A percentile compares a stretch with the other conserved stretches of the same genome.
Conservation (phyloP, 495 filamentous ascomycete genomes). For the Tuber brumale region DNA sequence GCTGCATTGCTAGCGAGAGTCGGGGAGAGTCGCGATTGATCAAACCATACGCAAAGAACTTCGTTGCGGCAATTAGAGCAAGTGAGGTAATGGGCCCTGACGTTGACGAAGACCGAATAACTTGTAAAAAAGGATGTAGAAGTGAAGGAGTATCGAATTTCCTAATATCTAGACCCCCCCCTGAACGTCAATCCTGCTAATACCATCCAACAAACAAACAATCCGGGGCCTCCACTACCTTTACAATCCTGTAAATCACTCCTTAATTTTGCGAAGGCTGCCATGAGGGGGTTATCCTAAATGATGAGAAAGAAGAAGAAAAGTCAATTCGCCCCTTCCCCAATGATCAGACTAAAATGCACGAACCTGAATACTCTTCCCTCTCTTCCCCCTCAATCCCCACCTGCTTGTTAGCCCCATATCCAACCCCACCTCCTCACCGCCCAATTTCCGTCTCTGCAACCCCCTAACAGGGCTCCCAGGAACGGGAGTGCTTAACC, state of each 20-base stretch:
- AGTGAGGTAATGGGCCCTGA: constrained; percentile 94
- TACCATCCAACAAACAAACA: constrained; percentile 7
- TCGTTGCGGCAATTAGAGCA: constrained; percentile 89
- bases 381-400: constrained; percentile 93
- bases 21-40: constrained; percentile 74
- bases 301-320: background rate
- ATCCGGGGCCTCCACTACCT: constrained; percentile 47
- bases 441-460: constrained; percentile 42
- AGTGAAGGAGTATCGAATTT: constrained; percentile 83
- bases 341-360: background rate
- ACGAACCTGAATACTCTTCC: constrained; percentile 76
- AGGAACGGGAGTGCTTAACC: constrained; percentile 39
- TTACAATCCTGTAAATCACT: constrained; percentile 85
- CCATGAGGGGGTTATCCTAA: constrained; percentile 87
- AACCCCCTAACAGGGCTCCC: constrained; percentile 38
- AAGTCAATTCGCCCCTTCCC: constrained; percentile 10
- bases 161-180: constrained; percentile 60
- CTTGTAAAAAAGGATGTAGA: constrained; percentile 91
- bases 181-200: constrained; percentile 17
- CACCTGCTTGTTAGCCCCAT: constrained; percentile 56
- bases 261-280: constrained; percentile 82
- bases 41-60: constrained; percentile 93
- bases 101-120: constrained; percentile 92
- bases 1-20: constrained; percentile 85
- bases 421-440: constrained; percentile 41